Base-by-base conservation (phyloP, 306 rosid genomes). In the Fragaria vesca region DNA sequence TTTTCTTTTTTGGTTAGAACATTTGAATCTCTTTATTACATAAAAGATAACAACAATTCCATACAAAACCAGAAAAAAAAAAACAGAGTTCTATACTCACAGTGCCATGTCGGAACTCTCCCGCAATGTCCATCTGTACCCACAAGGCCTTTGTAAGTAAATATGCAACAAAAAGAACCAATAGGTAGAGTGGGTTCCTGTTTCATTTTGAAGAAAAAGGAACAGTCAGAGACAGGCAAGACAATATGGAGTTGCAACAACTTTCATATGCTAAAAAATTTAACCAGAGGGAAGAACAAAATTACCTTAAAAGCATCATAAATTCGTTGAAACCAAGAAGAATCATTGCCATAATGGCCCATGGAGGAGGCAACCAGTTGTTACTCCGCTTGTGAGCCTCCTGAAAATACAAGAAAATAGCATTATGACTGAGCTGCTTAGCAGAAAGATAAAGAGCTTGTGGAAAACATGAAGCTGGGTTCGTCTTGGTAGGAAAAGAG, bases 331-430 rank as follows among this genome's bases (percentile, higher is more conserved):
- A 94, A 45, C 98, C 98, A 75, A 94, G 97, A 70, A 92, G 21
- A 67, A 85, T 2, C 88, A 92, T 75, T 4, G 92, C 93, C 84
- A 87, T n/a, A 46, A 94, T 92, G 67, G 97, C 87, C 98, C 98
- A 94, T 65, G 92, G 91, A 88, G 98, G 97, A 73, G 98, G 98
- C 74, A 90, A 69, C 98, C 97, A 88, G 79, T 87, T 88, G 85
- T 89, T 94, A 81, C 84, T 89, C 47, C 88, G 86, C 90, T 80
- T 92, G 82, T 87, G 77, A 58, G 97, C 98, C 82, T 88, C 98
- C 98, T 94, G 97, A 67, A 55, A 75, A 21, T 66, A 62, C 78
- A 75, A 75, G 60, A 8, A 45, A 62, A 61, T 2, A 62, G 40
- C 58, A 47, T 26, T 48, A 15, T 20, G 28, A 45, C 45, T 6